Evolutionary conservation across 495 filamentous ascomycete species (phyloP), one percentile per base, ranked within the genome.

Genomic region (Tricharina praecox): DNA sequence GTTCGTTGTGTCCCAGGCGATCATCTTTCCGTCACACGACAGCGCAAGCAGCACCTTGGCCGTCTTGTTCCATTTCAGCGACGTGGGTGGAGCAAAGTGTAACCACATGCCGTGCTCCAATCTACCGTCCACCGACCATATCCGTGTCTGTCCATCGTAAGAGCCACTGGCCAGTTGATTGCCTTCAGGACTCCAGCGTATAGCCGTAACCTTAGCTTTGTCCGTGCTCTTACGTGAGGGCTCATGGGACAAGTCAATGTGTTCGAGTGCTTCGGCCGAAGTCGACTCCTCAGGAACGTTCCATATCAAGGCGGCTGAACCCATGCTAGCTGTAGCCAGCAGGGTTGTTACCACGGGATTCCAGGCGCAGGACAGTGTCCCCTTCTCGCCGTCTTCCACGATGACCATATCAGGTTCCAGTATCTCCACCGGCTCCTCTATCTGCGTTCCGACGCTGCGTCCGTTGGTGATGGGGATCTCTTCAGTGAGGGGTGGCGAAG

Each of bases 231-330:
- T 73, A 63, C 44, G 71, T 67, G 46, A 68, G 23, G 56, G 53
- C 19, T 55, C 45, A 16, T 56, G 48, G 19, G 50, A 47, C 23
- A 52, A 66, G 50, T 64, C 53, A 49, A 51, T 43, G 57, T 61
- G 41, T 66, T 65, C 67, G 68, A 68, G 68, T 70, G 66, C 68
- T 54, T 21, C 57, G 47, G 63, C 56, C 48, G 62, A 63, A 50
- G 62, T 56, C 48, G 68, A 64, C 47, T 65, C 62, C 55, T 65
- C 63, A 50, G 70, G 63, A 53, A 86, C 59, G 53, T 74, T 81
- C 81, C 81, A 88, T 63, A 90, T 67, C 51, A 76, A 78, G 66
- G 81, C 82, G 71, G 83, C 78, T 62, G 77, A 74, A 62, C 85
- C 78, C 58, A 68, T 72, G 58, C 82, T 81, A 77, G n/a, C n/a